Conservation (phyloP, 768 basidiomycete genomes). For the Imleria badia region DNA sequence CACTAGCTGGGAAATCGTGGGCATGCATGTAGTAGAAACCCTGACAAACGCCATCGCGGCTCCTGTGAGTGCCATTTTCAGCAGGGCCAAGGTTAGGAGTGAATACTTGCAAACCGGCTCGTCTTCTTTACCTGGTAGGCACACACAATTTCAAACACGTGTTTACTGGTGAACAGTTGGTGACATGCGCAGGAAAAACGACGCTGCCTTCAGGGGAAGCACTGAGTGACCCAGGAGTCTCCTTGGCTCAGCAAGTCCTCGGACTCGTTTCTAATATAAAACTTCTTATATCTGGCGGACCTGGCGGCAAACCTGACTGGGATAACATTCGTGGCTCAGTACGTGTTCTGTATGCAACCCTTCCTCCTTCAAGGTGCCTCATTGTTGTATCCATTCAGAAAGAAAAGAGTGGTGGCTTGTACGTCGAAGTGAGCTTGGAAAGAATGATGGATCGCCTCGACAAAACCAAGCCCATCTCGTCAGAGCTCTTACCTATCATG, state of each 20-base stretch:
- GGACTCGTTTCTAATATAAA: conserved; percentile 7
- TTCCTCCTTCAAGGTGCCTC: background rate
- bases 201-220: conserved; percentile 11
- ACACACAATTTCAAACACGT: background rate
- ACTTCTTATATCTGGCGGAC: conserved; percentile 14
- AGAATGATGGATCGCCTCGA: conserved; percentile 10
- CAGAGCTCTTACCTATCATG: conserved; percentile 10
- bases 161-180: background rate
- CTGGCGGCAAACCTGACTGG: conserved; percentile 15
- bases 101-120: conserved; percentile 11
- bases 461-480: conserved; percentile 15
- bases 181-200: background rate
- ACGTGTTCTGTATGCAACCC: background rate
- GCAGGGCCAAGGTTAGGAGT: conserved; percentile 10
- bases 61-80: conserved; percentile 11
- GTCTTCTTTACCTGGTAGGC: background rate
- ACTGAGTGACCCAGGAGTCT: conserved; percentile 9
- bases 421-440: conserved; percentile 17
- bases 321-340: conserved; percentile 13
- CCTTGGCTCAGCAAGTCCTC: conserved; percentile 10
- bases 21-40: conserved; percentile 16
- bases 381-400: background rate
- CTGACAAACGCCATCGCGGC: conserved; percentile 12
- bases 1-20: conserved; percentile 12
- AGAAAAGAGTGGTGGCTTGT: conserved; percentile 12